Evolutionary conservation across 768 basidiomycete species (phyloP).

Genomic region (Ramaria sp.): DNA sequence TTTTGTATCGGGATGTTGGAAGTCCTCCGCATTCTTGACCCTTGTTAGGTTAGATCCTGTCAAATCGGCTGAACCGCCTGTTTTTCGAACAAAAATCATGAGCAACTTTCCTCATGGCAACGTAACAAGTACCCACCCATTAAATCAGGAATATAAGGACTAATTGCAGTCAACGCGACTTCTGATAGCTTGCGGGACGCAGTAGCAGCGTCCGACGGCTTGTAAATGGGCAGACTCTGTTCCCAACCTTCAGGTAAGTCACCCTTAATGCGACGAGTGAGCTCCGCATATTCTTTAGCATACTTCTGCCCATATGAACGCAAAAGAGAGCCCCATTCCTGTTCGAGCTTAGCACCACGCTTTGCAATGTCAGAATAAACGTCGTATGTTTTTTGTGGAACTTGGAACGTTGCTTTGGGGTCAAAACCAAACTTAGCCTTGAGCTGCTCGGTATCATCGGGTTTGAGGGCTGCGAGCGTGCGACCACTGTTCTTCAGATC

Average conservation of each 20-base stretch:
- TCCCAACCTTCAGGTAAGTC: constrained; percentile 84
- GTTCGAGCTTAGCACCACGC: constrained; percentile 65
- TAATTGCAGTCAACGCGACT: constrained; percentile 70
- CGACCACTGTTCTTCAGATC: too few species aligned
- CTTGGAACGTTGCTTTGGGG: constrained; percentile 63
- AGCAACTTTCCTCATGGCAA: not conserved
- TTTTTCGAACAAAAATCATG: not conserved
- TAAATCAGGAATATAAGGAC: constrained; percentile 71
- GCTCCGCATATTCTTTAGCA: constrained; percentile 77
- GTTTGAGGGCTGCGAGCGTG: constrained; percentile 61
- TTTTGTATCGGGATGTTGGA: constrained; percentile 82
- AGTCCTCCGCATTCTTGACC: constrained; percentile 76
- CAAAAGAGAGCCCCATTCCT: constrained; percentile 63
- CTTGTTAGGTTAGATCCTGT: constrained; percentile 90
- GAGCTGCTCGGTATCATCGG: constrained; percentile 75
- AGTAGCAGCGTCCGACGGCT: constrained; percentile 68
- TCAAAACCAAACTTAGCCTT: constrained; percentile 83
- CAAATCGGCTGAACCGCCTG: constrained; percentile 85
- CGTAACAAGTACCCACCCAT: constrained; percentile 10
- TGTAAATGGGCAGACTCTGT: constrained; percentile 76
- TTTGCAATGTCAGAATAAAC: constrained; percentile 55
- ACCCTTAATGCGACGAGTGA: constrained; percentile 75
- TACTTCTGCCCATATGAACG: constrained; percentile 63
- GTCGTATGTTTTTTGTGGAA: constrained; percentile 65
- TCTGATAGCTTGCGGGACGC: constrained; percentile 92